Evolutionary conservation across 805 yeast genomes (phyloP).

Genomic region (Candida ulmi): DNA sequence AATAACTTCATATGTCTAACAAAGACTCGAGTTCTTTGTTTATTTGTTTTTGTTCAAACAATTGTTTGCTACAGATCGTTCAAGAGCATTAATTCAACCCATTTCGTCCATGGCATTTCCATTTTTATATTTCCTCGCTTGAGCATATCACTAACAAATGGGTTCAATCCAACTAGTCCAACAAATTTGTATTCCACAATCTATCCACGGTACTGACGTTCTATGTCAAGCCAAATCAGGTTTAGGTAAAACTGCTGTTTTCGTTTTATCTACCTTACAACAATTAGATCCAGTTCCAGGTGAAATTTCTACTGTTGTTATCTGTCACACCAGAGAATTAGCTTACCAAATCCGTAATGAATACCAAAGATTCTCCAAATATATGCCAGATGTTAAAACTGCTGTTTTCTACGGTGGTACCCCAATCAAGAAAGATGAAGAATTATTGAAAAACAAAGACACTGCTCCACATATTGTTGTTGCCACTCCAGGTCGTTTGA

Average conservation of each 20-base stretch:
- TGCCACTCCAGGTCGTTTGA: conserved; percentile 97
- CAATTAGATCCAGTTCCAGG: conserved; percentile 97
- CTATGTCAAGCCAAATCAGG: conserved; percentile 99
- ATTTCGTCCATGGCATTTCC: not conserved
- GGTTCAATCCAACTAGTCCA: conserved; percentile 53
- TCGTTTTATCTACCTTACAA: conserved; percentile 91
- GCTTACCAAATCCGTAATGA: conserved; percentile 98
- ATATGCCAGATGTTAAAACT: conserved; percentile 96
- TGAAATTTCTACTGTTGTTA: conserved; percentile 88
- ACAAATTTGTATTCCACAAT: conserved; percentile 97
- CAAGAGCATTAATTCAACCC: no score
- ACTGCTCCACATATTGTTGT: conserved; percentile 95
- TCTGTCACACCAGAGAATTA: conserved; percentile 97
- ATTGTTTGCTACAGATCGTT: no score
- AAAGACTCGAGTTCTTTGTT: no score
- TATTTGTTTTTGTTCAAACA: no score
- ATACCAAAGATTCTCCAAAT: conserved; percentile 94
- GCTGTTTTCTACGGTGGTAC: conserved; percentile 98
- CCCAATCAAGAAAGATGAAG: conserved; percentile 78
- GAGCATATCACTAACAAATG: conserved; percentile 9
- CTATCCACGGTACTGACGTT: conserved; percentile 96
- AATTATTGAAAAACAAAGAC: conserved; percentile 83
- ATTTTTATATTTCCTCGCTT: not conserved
- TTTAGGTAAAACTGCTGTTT: conserved; percentile 98
- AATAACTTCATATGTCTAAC: no score